These are phyloP conservation scores for Talinum fruticosum DNA, from an alignment of 148 eudicot genomes.

Conservation along the genomic window DNA sequence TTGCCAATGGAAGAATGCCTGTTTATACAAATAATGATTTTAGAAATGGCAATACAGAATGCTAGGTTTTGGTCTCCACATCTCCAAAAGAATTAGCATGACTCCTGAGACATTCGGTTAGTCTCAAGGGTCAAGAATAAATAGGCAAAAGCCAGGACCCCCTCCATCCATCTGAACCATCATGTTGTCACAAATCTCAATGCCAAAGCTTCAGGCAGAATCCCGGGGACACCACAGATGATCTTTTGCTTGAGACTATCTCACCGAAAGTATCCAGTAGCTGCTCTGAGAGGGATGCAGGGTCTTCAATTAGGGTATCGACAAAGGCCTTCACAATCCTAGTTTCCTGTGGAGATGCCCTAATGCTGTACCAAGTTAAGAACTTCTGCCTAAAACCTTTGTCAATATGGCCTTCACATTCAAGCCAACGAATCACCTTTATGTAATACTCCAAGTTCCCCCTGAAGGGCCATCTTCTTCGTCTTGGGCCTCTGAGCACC, in stretches of 20 bases:
- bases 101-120: conserved; percentile 15
- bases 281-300: conserved; percentile 74
- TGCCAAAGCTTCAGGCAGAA: conserved; percentile 89
- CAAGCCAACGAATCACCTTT: conserved; percentile 68
- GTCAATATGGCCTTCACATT: conserved; percentile 71
- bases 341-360: conserved; percentile 65
- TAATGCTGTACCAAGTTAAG: conserved; percentile 85
- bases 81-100: conserved; percentile 24
- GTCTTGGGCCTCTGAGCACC: conserved; percentile 31
- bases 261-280: conserved; percentile 72
- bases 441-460: conserved; percentile 56
- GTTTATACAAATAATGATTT: conserved; percentile 21
- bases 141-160: background rate
- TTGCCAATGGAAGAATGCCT: conserved; percentile 19
- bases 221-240: conserved; percentile 44
- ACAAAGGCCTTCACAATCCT: conserved; percentile 74
- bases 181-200: conserved; percentile 23
- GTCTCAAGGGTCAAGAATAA: conserved; percentile 31
- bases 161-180: background rate
- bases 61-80: conserved; percentile 1
- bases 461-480: conserved; percentile 33
- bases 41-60: conserved; percentile 17
- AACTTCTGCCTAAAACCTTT: conserved; percentile 66
- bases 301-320: conserved; percentile 61
- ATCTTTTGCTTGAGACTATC: conserved; percentile 52